Evolutionary conservation across 2,329 filamentous ascomycete species (phyloP).

Genomic region (Cladosporium colombiae): DNA sequence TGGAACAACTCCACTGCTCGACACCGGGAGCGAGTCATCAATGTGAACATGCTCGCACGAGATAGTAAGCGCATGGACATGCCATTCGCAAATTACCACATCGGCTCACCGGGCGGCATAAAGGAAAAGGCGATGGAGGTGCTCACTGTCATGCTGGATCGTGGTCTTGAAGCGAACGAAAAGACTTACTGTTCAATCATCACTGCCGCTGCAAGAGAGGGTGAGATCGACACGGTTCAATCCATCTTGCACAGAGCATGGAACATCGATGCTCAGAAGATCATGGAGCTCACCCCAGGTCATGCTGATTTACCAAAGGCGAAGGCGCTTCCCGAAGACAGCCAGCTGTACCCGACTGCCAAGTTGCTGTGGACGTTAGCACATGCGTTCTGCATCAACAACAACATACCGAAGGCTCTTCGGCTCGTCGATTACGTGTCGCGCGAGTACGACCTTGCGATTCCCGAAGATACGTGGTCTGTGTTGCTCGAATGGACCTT

Average conservation of each 20-base stretch:
- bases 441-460: constrained; percentile 56
- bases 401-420: constrained; percentile 60
- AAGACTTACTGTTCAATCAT: constrained; percentile 57
- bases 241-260: constrained; percentile 55
- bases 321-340: constrained; percentile 47
- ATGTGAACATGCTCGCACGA: constrained; percentile 30
- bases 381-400: constrained; percentile 68
- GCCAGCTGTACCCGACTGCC: constrained; percentile 59
- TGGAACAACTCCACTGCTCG: constrained; percentile 39
- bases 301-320: constrained; percentile 21
- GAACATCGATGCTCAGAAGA: constrained; percentile 52
- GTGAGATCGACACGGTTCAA: constrained; percentile 50
- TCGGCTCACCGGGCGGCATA: constrained; percentile 33
- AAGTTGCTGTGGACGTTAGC: constrained; percentile 66
- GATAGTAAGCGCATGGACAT: constrained; percentile 11
- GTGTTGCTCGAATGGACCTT: constrained; percentile 69
- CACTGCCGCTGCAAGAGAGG: constrained; percentile 55
- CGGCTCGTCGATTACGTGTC: constrained; percentile 65
- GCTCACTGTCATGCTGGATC: constrained; percentile 51
- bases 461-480: constrained; percentile 63
- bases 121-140: constrained; percentile 37
- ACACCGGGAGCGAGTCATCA: constrained; percentile 43
- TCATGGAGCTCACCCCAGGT: constrained; percentile 39
- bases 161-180: constrained; percentile 50
- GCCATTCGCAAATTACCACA: constrained; percentile 29